Base-by-base conservation (phyloP, 2,329 filamentous ascomycete species). In the Trichophyton rubrum region DNA sequence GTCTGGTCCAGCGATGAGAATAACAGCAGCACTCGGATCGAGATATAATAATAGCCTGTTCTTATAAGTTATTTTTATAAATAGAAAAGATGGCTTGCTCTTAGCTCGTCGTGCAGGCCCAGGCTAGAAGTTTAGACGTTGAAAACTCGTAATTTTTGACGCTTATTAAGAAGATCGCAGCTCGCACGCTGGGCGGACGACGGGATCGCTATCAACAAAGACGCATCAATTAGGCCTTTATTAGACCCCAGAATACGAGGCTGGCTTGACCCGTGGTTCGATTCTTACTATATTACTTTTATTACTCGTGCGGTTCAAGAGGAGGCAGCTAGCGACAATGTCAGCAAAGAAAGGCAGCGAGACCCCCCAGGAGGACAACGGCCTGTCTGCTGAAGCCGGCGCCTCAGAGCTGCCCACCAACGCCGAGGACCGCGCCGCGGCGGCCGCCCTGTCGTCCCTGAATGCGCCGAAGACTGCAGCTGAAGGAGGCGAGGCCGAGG, bases 351-450 rank as follows among this genome's bases (percentile, higher is more conserved):
- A 56, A 17, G 33, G 33, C 33, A 17, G 13, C 11, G 51, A n/a
- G 15, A 30, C 51, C 13, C 51, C 51, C 24, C 33, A 38, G 9
- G 40, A 59, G 1, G 56, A 47, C 41, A 33, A 63, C 38, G 30
- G 22, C 17, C 56, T 77, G 22, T 71, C 73, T 33, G 68, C 70
- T 38, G 73, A 72, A 53, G 68, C 68, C 38, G 69, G 73, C 30
- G 66, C 71, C 20, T 63, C 64, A 35, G 68, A 73, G 35, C 68
- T 72, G 51, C 75, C 77, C 47, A 69, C 72, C 40, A 76, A 75
- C 63, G 76, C 76, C 33, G 77, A 79, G 70, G 77, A 79, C 67
- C 77, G 77, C 66, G 78, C 78, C 68, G 76, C 77, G 9, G 77
- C 77, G 17, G 77, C 76, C 13, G 77, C 77, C 7, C 75, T 79